phyloP scores from a whole-genome alignment of 805 yeast species.

The Ogataea thermomethanolica region DNA sequence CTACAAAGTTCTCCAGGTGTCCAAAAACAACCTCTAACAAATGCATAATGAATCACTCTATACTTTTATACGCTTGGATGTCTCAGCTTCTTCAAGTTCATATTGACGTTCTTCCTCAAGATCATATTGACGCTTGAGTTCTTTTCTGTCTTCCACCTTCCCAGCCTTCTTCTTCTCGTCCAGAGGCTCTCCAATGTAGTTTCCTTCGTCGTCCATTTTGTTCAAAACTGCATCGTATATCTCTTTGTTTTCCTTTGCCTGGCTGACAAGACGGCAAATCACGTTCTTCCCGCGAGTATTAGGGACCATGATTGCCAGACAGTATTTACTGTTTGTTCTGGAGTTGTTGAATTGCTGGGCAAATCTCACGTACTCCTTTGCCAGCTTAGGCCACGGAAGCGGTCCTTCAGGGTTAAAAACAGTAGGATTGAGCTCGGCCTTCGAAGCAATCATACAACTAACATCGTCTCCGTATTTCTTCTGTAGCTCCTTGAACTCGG shows the following conservation, averaged over 20 bases:
- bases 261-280: conserved; percentile 53
- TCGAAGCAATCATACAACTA: conserved; percentile 94
- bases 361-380: conserved; percentile 52
- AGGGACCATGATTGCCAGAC: conserved; percentile 74
- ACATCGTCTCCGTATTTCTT: conserved; percentile 50
- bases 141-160: conserved; percentile 1
- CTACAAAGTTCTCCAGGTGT: conserved; percentile 57
- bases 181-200: conserved; percentile 9
- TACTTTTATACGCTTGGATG: conserved; percentile 10
- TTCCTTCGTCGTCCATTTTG: conserved; percentile 37
- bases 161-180: conserved; percentile 5
- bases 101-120: conserved; percentile 5
- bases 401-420: conserved; percentile 51
- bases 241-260: conserved; percentile 53
- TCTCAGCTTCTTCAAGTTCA: conserved; percentile 6
- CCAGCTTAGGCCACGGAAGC: conserved; percentile 51
- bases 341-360: conserved; percentile 59
- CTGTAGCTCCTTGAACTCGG: conserved; percentile 53
- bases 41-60: neutral
- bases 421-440: conserved; percentile 84
- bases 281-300: conserved; percentile 31
- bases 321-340: conserved; percentile 74
- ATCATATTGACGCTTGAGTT: conserved; percentile 5
- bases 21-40: neutral
- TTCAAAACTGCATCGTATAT: conserved; percentile 36